Evolutionary conservation across 208 protist genomes (phyloP).

Genomic region (Trypanosoma conorhini): DNA sequence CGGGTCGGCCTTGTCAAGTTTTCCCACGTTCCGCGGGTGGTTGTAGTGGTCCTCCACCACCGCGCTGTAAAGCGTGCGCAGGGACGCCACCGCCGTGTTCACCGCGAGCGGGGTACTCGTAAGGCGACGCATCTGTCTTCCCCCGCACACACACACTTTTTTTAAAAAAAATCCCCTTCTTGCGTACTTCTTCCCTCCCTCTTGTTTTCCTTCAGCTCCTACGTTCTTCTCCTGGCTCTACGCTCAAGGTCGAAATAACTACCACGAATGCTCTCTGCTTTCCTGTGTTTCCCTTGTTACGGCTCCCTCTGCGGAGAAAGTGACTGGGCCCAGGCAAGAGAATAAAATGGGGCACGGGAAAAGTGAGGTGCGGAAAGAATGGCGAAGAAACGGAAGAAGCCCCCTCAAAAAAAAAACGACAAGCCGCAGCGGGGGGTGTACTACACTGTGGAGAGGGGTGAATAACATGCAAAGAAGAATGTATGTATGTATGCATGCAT

Average conservation of each 20-base stretch:
- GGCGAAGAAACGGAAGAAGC: background rate
- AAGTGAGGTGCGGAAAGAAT: background rate
- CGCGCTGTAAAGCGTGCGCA: constrained; percentile 92
- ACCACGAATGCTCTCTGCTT: too few species aligned
- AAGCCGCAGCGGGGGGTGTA: too few species aligned
- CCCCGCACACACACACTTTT: too few species aligned
- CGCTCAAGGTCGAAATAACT: background rate
- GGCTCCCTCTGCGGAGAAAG: too few species aligned
- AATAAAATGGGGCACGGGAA: background rate
- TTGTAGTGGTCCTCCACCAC: constrained; percentile 99
- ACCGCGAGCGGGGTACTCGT: background rate
- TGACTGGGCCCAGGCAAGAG: too few species aligned
- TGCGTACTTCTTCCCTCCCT: background rate
- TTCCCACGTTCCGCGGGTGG: constrained; percentile 98
- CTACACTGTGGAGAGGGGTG: background rate
- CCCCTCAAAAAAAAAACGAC: too few species aligned
- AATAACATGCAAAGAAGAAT: background rate
- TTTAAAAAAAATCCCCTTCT: background rate
- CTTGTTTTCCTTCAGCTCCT: background rate
- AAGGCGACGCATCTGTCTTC: constrained; percentile 22
- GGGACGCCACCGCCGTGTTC: constrained; percentile 10
- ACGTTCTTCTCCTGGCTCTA: background rate
- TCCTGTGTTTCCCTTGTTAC: too few species aligned
- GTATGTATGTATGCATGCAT: background rate
- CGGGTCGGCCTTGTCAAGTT: constrained; percentile 94